Conservation (phyloP, 2,329 filamentous ascomycete species). For the Monilinia aucupariae region DNA sequence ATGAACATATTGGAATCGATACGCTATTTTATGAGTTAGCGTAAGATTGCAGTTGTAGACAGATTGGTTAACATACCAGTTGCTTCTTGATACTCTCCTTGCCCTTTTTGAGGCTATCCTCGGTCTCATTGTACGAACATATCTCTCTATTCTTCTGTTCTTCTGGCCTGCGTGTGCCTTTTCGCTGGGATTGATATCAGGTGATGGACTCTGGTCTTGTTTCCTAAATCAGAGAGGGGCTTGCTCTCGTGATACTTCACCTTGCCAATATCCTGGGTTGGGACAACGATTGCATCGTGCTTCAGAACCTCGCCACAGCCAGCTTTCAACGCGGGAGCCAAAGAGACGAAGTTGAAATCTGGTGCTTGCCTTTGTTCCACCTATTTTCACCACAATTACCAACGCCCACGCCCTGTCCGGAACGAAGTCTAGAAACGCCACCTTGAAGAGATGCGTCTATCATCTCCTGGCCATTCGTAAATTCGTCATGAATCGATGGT, state of each 20-base stretch:
- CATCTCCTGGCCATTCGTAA: background rate
- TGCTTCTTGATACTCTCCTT: background rate
- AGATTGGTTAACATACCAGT: background rate
- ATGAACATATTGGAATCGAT: background rate
- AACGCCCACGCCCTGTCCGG: background rate
- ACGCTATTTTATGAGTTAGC: background rate
- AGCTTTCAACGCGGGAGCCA: background rate
- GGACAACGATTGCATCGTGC: background rate
- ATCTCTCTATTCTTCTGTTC: background rate
- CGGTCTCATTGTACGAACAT: background rate
- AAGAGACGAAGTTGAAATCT: background rate
- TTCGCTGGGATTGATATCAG: background rate
- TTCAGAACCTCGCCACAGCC: background rate
- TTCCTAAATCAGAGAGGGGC: rapidly evolving
- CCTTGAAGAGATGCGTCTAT: no score
- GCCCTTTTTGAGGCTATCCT: background rate
- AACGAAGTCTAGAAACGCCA: background rate
- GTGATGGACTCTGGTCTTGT: background rate
- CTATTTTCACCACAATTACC: background rate
- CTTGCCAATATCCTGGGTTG: background rate
- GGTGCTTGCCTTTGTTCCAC: background rate
- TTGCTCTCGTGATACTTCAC: background rate
- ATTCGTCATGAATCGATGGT: background rate
- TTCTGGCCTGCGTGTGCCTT: background rate
- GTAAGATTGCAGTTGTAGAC: background rate